Evolutionary conservation across 202 grass and related monocot species (phyloP).

Genomic region (Panicum hallii): DNA sequence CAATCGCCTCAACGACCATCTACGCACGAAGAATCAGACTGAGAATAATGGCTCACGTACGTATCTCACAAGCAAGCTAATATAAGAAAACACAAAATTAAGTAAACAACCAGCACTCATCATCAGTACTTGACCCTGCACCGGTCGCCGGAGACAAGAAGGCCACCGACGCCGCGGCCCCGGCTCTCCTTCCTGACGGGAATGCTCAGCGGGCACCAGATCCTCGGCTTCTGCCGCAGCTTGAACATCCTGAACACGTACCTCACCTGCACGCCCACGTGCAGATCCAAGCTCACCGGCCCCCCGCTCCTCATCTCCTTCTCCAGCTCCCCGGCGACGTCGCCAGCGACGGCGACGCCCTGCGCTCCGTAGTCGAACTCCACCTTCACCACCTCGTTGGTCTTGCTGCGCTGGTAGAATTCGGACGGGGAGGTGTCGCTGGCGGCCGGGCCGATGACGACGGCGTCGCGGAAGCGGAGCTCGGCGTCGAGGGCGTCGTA

Average conservation of each 20-base stretch:
- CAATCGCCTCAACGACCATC: not conserved
- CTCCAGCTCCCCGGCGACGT: constrained; percentile 20
- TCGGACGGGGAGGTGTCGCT: constrained; percentile 2
- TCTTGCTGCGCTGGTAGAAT: constrained; percentile 50
- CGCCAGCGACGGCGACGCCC: constrained; percentile 10
- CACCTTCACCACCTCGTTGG: constrained; percentile 18
- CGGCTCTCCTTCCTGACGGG: constrained; percentile 24
- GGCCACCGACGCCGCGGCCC: constrained; percentile 4
- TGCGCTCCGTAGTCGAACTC: constrained; percentile 31
- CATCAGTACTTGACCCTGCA: constrained; percentile 52
- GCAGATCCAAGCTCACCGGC: constrained; percentile 40
- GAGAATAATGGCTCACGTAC: no score
- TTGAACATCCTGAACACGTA: constrained; percentile 55
- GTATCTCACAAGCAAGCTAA: no score
- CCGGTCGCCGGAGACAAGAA: constrained; percentile 18
- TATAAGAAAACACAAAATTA: no score
- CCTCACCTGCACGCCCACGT: constrained; percentile 38
- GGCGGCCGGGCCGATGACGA: constrained; percentile 27
- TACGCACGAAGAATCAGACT: not conserved
- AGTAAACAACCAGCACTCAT: not conserved
- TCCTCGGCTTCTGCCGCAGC: constrained; percentile 57
- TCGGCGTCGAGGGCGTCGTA: constrained; percentile 54
- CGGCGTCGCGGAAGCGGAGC: constrained; percentile 34
- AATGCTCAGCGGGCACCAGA: constrained; percentile 51
- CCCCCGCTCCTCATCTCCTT: not conserved